Evolutionary conservation across 192 early-diverging fungal species (phyloP).

Genomic region (Diversispora epigaea): DNA sequence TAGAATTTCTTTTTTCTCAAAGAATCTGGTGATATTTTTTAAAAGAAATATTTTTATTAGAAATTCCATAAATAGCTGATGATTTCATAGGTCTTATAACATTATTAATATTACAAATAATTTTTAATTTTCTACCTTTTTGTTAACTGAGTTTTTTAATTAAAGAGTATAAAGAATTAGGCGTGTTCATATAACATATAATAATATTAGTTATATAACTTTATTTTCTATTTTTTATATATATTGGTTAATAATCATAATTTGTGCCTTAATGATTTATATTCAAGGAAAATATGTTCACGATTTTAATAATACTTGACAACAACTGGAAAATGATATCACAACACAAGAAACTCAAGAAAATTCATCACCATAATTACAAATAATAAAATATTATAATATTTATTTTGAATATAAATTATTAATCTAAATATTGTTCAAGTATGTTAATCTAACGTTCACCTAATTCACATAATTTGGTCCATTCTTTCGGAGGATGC

Average conservation of each 20-base stretch:
- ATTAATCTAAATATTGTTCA: constrained; percentile 32
- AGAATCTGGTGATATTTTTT: no score
- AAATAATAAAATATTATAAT: constrained; percentile 29
- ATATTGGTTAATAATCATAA: constrained; percentile 19
- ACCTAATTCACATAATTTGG: constrained; percentile 41
- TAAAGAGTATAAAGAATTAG: constrained; percentile 12
- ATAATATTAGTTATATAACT: constrained; percentile 18
- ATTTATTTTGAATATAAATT: constrained; percentile 35
- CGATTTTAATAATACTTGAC: constrained; percentile 21
- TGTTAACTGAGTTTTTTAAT: constrained; percentile 8
- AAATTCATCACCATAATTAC: constrained; percentile 17
- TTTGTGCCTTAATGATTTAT: constrained; percentile 30
- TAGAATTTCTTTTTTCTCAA: no score
- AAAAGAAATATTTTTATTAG: constrained; percentile 10
- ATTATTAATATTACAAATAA: no score
- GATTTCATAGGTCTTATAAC: constrained; percentile 7
- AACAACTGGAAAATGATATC: constrained; percentile 29
- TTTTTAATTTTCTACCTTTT: constrained; percentile 3
- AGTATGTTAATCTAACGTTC: constrained; percentile 33
- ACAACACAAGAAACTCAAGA: constrained; percentile 29
- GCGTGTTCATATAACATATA: constrained; percentile 17
- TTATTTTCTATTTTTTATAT: constrained; percentile 23
- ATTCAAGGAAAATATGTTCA: constrained; percentile 29
- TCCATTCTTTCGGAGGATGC: constrained; percentile 39
- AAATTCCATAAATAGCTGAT: constrained; percentile 8